These are phyloP conservation scores for Ophiostoma fasciatum DNA, from an alignment of 2,329 filamentous ascomycete genomes.

Conservation along the genomic window DNA sequence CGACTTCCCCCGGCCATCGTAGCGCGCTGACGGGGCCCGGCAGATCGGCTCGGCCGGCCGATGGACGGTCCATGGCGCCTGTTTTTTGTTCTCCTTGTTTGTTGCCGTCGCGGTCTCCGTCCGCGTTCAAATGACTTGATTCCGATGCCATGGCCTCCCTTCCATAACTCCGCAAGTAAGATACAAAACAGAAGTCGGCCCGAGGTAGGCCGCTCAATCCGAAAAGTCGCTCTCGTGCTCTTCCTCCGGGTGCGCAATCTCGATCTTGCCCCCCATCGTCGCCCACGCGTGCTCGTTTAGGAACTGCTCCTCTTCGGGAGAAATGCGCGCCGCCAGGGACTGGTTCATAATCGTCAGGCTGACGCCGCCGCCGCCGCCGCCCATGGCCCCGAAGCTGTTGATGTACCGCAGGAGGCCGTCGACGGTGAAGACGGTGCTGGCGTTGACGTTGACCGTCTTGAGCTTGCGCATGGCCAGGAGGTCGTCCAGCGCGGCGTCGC, in stretches of 20 bases:
- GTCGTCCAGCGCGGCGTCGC: constrained; percentile 27
- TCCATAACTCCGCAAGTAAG: too few relatives aligned
- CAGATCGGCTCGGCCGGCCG: too few relatives aligned
- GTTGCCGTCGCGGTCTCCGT: too few relatives aligned
- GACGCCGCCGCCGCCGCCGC: constrained; percentile 13
- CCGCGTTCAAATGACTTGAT: too few relatives aligned
- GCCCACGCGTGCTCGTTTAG: constrained; percentile 15
- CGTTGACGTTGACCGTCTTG: constrained; percentile 36
- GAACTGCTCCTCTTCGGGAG: constrained; percentile 13
- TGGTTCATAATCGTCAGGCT: constrained; percentile 22
- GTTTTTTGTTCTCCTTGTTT: too few relatives aligned
- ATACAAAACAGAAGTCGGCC: too few relatives aligned
- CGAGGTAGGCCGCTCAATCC: constrained; percentile 9
- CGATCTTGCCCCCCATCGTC: constrained; percentile 19
- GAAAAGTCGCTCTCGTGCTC: constrained; percentile 22
- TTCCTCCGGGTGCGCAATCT: constrained; percentile 22
- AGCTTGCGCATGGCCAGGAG: constrained; percentile 28
- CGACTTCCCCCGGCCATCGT: too few relatives aligned
- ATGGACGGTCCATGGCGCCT: too few relatives aligned
- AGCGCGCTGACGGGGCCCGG: too few relatives aligned
- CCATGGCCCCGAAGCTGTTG: constrained; percentile 17
- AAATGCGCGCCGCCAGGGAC: constrained; percentile 15
- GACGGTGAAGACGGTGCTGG: constrained; percentile 38
- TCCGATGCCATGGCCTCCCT: too few relatives aligned
- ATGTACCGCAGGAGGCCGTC: constrained; percentile 32